phyloP scores from a whole-genome alignment of 169 alveolate genomes.

The Plasmodium gonderi region DNA sequence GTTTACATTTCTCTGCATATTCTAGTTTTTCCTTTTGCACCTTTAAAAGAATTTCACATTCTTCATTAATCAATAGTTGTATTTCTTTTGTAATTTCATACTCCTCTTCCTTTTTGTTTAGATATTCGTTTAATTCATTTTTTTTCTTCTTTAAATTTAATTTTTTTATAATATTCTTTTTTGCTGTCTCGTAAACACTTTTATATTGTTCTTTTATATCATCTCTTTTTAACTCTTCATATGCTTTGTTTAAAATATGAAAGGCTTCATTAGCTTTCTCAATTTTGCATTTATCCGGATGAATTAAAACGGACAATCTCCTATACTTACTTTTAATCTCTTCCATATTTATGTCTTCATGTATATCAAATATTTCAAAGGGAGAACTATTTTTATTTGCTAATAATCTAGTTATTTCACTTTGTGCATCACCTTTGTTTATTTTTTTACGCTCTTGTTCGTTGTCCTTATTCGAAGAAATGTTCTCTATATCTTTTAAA shows the following conservation, averaged over 20 bases:
- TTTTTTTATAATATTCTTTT: conserved; percentile 82
- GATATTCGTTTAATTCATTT: conserved; percentile 71
- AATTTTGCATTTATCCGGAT: conserved; percentile 93
- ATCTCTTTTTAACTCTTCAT: conserved; percentile 86
- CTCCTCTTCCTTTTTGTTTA: conserved; percentile 67
- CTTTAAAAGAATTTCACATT: conserved; percentile 84
- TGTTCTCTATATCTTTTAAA: conserved; percentile 55
- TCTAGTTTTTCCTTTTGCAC: conserved; percentile 85
- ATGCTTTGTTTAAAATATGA: conserved; percentile 86
- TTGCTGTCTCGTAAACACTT: conserved; percentile 86
- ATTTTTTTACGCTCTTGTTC: conserved; percentile 10
- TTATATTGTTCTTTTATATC: conserved; percentile 86
- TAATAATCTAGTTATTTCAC: conserved; percentile 52
- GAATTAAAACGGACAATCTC: conserved; percentile 87
- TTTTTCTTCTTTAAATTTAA: conserved; percentile 77
- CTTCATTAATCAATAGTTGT: conserved; percentile 82
- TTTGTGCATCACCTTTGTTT: conserved; percentile 53
- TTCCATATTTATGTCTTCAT: conserved; percentile 61
- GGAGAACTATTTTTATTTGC: conserved; percentile 67
- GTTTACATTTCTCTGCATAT: conserved; percentile 87
- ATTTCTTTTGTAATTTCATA: conserved; percentile 76
- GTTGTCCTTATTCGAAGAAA: conserved; percentile 19
- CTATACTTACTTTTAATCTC: conserved; percentile 79
- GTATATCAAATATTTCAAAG: conserved; percentile 64
- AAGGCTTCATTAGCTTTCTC: conserved; percentile 92